Evolutionary conservation across 805 yeast species (phyloP).

Genomic region (Wickerhamiella brachini): DNA sequence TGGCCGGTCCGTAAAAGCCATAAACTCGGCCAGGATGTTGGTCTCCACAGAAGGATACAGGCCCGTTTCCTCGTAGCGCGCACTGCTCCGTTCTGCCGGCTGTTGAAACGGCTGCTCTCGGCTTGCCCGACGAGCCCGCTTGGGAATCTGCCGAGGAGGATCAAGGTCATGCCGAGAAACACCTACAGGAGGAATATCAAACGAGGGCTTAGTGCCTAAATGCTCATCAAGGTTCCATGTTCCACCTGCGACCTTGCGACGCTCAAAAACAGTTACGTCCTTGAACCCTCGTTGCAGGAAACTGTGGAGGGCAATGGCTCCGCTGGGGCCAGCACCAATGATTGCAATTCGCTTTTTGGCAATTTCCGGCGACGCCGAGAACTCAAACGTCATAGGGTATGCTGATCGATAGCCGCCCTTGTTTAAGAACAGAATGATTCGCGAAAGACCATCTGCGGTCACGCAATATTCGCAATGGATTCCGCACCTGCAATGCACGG

Average conservation of each 20-base stretch:
- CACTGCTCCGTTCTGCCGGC: neutral
- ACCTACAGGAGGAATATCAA: slow-evolving; percentile 4
- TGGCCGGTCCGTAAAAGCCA: slow-evolving; percentile 10
- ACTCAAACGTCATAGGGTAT: neutral
- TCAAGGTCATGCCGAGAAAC: neutral
- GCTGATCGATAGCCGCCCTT: neutral
- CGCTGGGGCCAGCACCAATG: slow-evolving; percentile 14
- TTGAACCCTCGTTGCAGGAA: slow-evolving; percentile 8
- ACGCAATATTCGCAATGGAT: neutral
- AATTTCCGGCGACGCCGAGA: neutral
- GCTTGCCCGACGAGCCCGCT: slow-evolving; percentile 1
- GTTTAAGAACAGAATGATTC: neutral
- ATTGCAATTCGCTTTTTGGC: slow-evolving; percentile 6
- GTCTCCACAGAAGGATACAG: slow-evolving; percentile 13
- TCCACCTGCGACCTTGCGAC: slow-evolving; percentile 10
- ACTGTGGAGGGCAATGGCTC: slow-evolving; percentile 10
- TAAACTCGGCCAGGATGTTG: slow-evolving; percentile 10
- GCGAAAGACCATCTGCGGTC: neutral
- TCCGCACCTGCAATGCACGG: neutral
- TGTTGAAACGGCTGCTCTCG: slow-evolving; percentile 1
- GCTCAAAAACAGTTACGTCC: slow-evolving; percentile 10
- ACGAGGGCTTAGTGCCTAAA: slow-evolving; percentile 3
- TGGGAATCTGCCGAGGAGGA: neutral
- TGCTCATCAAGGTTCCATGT: slow-evolving; percentile 13
- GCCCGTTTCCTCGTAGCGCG: slow-evolving; percentile 3